phyloP scores from a whole-genome alignment of 345 rosid genomes.

The Lepidium sativum region DNA sequence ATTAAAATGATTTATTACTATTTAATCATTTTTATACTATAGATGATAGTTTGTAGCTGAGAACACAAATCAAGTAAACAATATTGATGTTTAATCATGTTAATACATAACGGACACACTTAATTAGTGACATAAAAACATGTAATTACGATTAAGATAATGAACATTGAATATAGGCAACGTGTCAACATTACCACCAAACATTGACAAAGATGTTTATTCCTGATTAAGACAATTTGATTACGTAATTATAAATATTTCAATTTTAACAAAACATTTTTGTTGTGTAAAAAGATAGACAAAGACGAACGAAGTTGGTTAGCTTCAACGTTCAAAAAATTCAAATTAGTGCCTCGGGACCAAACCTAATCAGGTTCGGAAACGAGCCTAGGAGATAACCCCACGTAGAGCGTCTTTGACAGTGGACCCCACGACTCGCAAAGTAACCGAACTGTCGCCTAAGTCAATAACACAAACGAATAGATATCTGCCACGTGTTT shows the following conservation, averaged over 20 bases:
- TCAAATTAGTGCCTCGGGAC: slow-evolving; percentile 39
- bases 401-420: slow-evolving; percentile 38
- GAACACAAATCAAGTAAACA: background rate
- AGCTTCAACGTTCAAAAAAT: slow-evolving; percentile 44
- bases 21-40: background rate
- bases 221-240: background rate
- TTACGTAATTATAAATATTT: background rate
- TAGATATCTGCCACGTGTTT: background rate
- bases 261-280: too few species aligned
- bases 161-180: slow-evolving; percentile 18
- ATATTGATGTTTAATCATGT: background rate
- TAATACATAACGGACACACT: background rate
- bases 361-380: slow-evolving; percentile 29
- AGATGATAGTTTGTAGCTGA: background rate
- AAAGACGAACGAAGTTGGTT: background rate
- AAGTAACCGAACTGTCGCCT: slow-evolving; percentile 8
- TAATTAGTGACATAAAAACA: background rate
- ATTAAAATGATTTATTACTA: background rate
- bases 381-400: slow-evolving; percentile 14
- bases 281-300: too few species aligned
- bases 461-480: background rate
- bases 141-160: slow-evolving; percentile 6
- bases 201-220: slow-evolving; percentile 15
- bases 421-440: slow-evolving; percentile 36
- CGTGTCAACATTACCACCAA: slow-evolving; percentile 24